phyloP scores from a whole-genome alignment of 2,329 filamentous ascomycete species.

The Aspergillus luchuensis region DNA sequence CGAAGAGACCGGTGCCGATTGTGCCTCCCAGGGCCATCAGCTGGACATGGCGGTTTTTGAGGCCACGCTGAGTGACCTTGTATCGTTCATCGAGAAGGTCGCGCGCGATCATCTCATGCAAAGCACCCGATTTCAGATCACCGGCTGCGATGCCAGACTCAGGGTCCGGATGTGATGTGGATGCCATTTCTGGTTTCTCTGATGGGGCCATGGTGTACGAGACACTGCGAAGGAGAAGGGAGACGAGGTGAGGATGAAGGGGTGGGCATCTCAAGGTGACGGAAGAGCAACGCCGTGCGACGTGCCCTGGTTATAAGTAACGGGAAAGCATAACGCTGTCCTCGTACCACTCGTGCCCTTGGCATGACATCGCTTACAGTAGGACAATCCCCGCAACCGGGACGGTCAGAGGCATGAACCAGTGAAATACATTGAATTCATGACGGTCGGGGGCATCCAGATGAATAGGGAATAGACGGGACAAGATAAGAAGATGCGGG shows the following conservation, averaged over 20 bases:
- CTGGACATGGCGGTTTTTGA: slow-evolving; percentile 47
- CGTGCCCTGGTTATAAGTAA: slow-evolving; percentile 3
- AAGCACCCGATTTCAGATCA: slow-evolving; percentile 23
- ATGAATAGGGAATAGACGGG: no score
- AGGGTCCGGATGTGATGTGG: slow-evolving; percentile 6
- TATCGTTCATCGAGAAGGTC: slow-evolving; percentile 46
- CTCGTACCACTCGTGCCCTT: background rate
- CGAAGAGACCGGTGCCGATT: slow-evolving; percentile 59
- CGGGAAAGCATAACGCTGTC: background rate
- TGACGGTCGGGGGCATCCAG: background rate
- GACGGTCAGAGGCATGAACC: background rate
- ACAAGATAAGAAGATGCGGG: slow-evolving; percentile 6
- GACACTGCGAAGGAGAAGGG: background rate
- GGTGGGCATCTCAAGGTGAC: background rate
- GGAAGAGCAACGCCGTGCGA: background rate
- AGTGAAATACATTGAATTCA: background rate
- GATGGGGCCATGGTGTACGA: slow-evolving; percentile 4
- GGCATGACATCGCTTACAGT: background rate
- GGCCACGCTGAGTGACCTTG: slow-evolving; percentile 42
- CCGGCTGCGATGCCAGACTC: slow-evolving; percentile 10
- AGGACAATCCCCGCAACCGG: slow-evolving; percentile 3
- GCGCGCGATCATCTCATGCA: slow-evolving; percentile 41
- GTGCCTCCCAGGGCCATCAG: slow-evolving; percentile 59
- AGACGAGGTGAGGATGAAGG: background rate
- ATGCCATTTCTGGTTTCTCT: slow-evolving; percentile 14